Conservation (phyloP, 495 filamentous ascomycete genomes). For the Daldinia loculata region DNA sequence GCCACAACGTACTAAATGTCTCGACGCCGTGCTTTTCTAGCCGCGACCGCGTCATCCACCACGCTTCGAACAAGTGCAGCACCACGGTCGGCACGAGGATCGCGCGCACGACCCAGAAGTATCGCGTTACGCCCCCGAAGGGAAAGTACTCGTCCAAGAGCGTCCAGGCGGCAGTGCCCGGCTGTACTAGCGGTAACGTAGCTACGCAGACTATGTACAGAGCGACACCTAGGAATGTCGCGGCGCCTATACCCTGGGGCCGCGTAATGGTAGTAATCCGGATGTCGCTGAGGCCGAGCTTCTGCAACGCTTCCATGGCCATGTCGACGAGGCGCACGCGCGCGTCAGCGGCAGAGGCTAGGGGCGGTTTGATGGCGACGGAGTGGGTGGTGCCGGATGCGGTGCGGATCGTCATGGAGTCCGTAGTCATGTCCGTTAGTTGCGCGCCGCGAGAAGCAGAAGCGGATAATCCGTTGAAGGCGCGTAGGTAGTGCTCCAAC, state of each 20-base stretch:
- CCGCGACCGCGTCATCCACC: constrained; percentile 48
- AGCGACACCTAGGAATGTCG: constrained; percentile 40
- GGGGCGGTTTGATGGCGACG: constrained; percentile 68
- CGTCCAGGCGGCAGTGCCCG: constrained; percentile 23
- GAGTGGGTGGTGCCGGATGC: constrained; percentile 48
- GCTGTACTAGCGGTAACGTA: constrained; percentile 31
- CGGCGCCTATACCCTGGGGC: constrained; percentile 41
- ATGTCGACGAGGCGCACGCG: constrained; percentile 72
- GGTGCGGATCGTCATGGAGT: constrained; percentile 61
- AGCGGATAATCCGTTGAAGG: constrained; percentile 64
- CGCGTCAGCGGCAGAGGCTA: constrained; percentile 66
- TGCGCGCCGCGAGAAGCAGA: constrained; percentile 57
- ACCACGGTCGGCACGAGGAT: constrained; percentile 48
- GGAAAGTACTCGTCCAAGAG: constrained; percentile 37
- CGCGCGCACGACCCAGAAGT: constrained; percentile 50
- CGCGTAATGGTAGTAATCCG: constrained; percentile 33
- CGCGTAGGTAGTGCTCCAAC: constrained; percentile 70
- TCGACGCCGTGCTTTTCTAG: constrained; percentile 46
- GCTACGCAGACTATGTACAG: constrained; percentile 47
- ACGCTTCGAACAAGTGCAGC: constrained; percentile 52
- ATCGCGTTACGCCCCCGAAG: constrained; percentile 44
- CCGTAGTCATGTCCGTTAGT: constrained; percentile 67
- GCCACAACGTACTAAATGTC: constrained; percentile 48
- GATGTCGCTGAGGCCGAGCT: constrained; percentile 45
- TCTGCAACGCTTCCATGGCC: constrained; percentile 48